Evolutionary conservation across 2,329 filamentous ascomycete species (phyloP).

Genomic region (Elsinoe perseae): DNA sequence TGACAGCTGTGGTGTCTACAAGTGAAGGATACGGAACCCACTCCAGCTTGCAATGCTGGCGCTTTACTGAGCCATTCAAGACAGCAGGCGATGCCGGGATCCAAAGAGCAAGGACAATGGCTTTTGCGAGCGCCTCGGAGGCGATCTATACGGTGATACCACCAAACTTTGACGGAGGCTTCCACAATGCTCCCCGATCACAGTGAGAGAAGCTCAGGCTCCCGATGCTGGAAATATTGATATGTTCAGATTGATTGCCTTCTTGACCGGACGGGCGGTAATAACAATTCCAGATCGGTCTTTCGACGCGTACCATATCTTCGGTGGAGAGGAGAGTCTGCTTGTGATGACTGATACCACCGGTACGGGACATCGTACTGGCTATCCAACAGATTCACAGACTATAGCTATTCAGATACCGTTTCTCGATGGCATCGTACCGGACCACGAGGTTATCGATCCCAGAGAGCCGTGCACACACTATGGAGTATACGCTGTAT

Average conservation of each 20-base stretch:
- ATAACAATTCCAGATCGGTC: neutral
- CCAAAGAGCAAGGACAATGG: constrained; percentile 22
- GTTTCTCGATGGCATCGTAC: constrained; percentile 22
- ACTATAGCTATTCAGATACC: constrained; percentile 28
- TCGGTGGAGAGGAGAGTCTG: neutral
- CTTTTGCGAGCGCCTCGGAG: constrained; percentile 24
- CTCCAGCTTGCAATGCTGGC: constrained; percentile 32
- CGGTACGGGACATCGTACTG: constrained; percentile 26
- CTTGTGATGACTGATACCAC: neutral
- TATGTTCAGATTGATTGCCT: neutral
- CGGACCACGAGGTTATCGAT: constrained; percentile 14
- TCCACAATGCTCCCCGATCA: constrained; percentile 29
- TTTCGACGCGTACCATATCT: neutral
- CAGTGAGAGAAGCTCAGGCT: constrained; percentile 24
- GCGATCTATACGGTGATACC: constrained; percentile 29
- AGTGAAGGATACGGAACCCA: constrained; percentile 21
- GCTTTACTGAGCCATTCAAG: constrained; percentile 26
- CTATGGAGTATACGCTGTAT: neutral
- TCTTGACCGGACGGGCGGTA: neutral
- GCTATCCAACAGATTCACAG: constrained; percentile 28
- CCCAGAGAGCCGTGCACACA: neutral
- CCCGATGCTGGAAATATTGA: neutral
- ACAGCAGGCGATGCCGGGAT: constrained; percentile 26
- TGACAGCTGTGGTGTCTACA: constrained; percentile 30
- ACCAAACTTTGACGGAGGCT: constrained; percentile 29